phyloP scores from a whole-genome alignment of 345 rosid genomes.

The Leavenworthia alabamica region DNA sequence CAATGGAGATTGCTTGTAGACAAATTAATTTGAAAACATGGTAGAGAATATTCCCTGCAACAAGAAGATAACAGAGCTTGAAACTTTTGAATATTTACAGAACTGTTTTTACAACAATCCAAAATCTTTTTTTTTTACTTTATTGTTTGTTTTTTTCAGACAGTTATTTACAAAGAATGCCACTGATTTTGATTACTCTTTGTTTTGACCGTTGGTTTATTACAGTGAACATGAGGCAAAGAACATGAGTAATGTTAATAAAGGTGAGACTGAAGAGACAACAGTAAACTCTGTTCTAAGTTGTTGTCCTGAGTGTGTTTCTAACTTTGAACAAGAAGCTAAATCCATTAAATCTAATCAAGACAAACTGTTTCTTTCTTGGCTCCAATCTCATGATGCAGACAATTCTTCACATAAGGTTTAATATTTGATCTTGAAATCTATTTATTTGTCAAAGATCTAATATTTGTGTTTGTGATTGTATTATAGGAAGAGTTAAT shows the following conservation, averaged over 20 bases:
- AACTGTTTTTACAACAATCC: slow-evolving; percentile 21
- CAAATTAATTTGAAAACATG: slow-evolving; percentile 9
- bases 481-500: slow-evolving; percentile 48
- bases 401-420: slow-evolving; percentile 46
- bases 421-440: background rate
- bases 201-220: slow-evolving; percentile 10
- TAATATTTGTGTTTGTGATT: background rate
- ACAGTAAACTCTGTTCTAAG: slow-evolving; percentile 26
- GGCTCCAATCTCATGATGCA: slow-evolving; percentile 51
- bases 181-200: background rate
- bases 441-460: background rate
- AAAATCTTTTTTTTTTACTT: slow-evolving; percentile 25
- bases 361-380: slow-evolving; percentile 50
- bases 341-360: slow-evolving; percentile 42
- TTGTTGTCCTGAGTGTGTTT: slow-evolving; percentile 66
- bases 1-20: slow-evolving; percentile 15
- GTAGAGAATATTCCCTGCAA: slow-evolving; percentile 32
- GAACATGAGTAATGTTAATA: slow-evolving; percentile 20
- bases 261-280: slow-evolving; percentile 50
- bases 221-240: slow-evolving; percentile 55
- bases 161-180: slow-evolving; percentile 7
- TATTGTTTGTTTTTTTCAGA: background rate
- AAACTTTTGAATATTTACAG: slow-evolving; percentile 18
- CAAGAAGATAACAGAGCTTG: slow-evolving; percentile 16
- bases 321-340: slow-evolving; percentile 61